These are phyloP conservation scores for Paxillus rubicundulus DNA, from an alignment of 768 basidiomycete genomes.

Conservation along the genomic window DNA sequence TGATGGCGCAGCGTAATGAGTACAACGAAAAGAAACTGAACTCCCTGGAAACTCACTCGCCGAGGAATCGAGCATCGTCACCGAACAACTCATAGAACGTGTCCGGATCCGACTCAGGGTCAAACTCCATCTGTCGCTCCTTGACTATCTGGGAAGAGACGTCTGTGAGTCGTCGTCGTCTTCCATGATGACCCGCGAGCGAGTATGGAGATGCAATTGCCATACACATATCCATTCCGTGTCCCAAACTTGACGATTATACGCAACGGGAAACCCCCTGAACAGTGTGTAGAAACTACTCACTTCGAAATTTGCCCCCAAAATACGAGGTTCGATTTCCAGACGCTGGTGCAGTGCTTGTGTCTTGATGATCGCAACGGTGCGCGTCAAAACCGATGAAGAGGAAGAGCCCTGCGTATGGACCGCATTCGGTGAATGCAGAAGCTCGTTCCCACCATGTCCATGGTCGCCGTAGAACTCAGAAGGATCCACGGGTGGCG, in stretches of 20 bases:
- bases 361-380: slow-evolving; percentile 81
- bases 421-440: slow-evolving; percentile 4
- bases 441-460: neutral
- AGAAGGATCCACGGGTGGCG: slow-evolving; percentile 14
- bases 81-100: slow-evolving; percentile 79
- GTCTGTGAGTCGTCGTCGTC: slow-evolving; percentile 13
- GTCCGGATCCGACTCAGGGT: slow-evolving; percentile 78
- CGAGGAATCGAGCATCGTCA: slow-evolving; percentile 67
- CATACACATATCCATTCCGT: slow-evolving; percentile 9
- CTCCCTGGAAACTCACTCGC: slow-evolving; percentile 56
- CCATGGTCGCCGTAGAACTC: slow-evolving; percentile 14
- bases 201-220: neutral
- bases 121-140: slow-evolving; percentile 87
- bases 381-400: slow-evolving; percentile 42
- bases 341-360: slow-evolving; percentile 73
- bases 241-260: neutral
- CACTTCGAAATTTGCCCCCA: slow-evolving; percentile 82
- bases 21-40: slow-evolving; percentile 1
- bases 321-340: slow-evolving; percentile 76
- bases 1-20: slow-evolving; percentile 6
- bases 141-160: slow-evolving; percentile 63
- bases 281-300: slow-evolving; percentile 18
- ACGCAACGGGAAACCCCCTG: slow-evolving; percentile 1
- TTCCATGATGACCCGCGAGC: slow-evolving; percentile 15
- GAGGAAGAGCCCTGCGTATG: slow-evolving; percentile 10